A percentile compares a stretch with the other conserved stretches of the same genome.
These are phyloP conservation scores for Gonium pectorale DNA, from an alignment of 139 green algal genomes.

Conservation along the genomic window DNA sequence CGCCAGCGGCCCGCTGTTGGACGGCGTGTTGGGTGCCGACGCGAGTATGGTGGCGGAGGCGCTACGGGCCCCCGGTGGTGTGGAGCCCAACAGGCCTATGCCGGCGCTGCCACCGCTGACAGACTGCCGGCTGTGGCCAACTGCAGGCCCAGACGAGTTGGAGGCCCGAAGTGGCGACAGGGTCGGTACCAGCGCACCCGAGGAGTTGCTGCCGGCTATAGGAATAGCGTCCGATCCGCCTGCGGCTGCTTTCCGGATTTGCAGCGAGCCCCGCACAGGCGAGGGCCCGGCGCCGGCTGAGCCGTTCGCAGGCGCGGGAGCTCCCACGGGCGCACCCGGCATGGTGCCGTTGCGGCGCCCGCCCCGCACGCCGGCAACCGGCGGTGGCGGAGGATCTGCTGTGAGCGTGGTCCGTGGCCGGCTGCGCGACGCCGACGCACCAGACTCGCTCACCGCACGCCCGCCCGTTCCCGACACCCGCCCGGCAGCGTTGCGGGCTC, in stretches of 20 bases:
- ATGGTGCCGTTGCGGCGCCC: not conserved
- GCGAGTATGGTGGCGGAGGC: no score
- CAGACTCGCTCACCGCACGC: constrained; percentile 23
- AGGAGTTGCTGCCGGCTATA: not conserved
- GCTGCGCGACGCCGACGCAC: not conserved
- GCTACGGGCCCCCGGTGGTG: no score
- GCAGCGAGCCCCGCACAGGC: not conserved
- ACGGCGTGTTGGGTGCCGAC: no score
- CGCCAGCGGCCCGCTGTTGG: no score
- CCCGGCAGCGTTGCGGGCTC: not conserved
- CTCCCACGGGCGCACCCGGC: not conserved
- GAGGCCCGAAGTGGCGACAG: no score
- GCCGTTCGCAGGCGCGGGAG: not conserved
- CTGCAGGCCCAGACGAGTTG: no score
- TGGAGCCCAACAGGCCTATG: no score
- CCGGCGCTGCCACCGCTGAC: constrained; percentile 7
- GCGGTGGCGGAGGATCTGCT: constrained; percentile 26
- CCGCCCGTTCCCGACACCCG: constrained; percentile 3
- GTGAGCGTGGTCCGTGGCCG: not conserved
- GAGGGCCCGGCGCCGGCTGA: not conserved
- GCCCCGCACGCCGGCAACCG: not conserved
- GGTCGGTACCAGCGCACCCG: not conserved
- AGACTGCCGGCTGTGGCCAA: not conserved
- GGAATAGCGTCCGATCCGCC: not conserved
- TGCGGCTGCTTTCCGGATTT: not conserved